Base-by-base conservation (phyloP, 495 filamentous ascomycete species). In the Penicillium desertorum region DNA sequence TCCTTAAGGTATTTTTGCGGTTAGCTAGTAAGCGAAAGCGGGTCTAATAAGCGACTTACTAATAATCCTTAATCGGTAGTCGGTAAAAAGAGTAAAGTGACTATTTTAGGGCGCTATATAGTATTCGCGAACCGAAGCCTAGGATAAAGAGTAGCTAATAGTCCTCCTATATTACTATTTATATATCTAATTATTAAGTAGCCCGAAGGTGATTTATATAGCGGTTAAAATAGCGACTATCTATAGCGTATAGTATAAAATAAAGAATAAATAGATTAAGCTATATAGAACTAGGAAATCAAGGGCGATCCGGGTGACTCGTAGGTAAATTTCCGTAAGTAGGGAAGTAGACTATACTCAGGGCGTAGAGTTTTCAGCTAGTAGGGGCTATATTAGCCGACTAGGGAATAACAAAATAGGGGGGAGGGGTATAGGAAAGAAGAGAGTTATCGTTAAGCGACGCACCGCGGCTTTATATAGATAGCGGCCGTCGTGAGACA, bases 1-100 rank as follows among this genome's bases (percentile, higher is more conserved):
- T 43, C 25, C 41, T 54, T 44, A 20, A 54, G 51, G 51, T 25
- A 54, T 54, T 54, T 54, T 54, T 54, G 14, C 41, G 20, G 51
- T 54, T 54, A 7, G 51, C 20, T 53, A 41, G 49, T 10, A 34
- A 51, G 49, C 49, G 27, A 22, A 51, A 51, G 49, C 49, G 49
- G 49, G 49, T 37, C 49, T 41, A 39, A 8, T n/a, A n/a, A 53
- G 50, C 50, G 12, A 53, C 19, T 53, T 20, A n/a, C 32, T 2
- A 10, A 16, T 17, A 0, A 43, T 43, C 5, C 23, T 43, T 4
- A 43, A 43, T 22, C 17, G 8, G 41, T 6, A 0, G 41, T 43
- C 17, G 17, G n/a, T n/a, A 22, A 11, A 43, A 43, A 43, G 41
- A 43, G 41, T 3, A 43, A 14, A 43, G n/a, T 43, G 17, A 5